Conservation (phyloP, 1,284 basidiomycete genomes). For the Rhodotorula sp. region DNA sequence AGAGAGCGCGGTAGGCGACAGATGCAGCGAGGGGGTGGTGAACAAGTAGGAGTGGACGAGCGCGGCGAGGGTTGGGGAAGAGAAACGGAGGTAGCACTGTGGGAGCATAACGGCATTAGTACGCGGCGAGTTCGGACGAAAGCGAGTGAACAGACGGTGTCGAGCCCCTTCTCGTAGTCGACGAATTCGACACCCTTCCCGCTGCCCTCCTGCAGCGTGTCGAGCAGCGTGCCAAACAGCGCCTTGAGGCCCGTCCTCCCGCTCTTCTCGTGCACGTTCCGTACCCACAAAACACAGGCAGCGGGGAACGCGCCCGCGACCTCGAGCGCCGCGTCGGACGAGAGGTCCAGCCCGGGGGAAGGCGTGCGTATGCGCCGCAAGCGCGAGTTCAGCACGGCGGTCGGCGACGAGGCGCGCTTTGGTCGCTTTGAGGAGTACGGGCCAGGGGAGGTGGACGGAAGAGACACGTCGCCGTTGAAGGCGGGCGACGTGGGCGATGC, state of each 20-base stretch:
- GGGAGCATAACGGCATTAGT: neutral
- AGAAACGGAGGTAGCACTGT: constrained; percentile 38
- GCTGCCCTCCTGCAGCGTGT: constrained; percentile 40
- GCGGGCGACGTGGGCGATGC: neutral
- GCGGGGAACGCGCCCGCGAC: constrained; percentile 36
- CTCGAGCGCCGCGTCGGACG: constrained; percentile 15
- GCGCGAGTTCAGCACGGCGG: neutral
- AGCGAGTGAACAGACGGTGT: constrained; percentile 15
- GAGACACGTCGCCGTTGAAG: neutral
- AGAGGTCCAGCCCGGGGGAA: constrained; percentile 10
- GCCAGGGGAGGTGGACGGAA: neutral
- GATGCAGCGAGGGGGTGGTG: constrained; percentile 10
- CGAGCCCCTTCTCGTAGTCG: constrained; percentile 40
- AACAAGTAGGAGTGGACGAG: constrained; percentile 17
- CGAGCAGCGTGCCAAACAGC: constrained; percentile 30
- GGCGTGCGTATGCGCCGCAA: constrained; percentile 12
- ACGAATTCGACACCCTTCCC: constrained; percentile 40
- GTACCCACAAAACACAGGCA: constrained; percentile 36
- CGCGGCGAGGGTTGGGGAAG: constrained; percentile 17
- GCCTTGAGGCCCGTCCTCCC: constrained; percentile 26
- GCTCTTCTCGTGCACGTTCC: constrained; percentile 39
- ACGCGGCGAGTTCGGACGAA: neutral
- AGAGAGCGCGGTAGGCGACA: constrained; percentile 12
- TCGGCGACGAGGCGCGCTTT: constrained; percentile 11
- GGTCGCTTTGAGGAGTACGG: neutral